Base-by-base conservation (phyloP, 805 yeast species). In the Monosporozyma yasuniensis region DNA sequence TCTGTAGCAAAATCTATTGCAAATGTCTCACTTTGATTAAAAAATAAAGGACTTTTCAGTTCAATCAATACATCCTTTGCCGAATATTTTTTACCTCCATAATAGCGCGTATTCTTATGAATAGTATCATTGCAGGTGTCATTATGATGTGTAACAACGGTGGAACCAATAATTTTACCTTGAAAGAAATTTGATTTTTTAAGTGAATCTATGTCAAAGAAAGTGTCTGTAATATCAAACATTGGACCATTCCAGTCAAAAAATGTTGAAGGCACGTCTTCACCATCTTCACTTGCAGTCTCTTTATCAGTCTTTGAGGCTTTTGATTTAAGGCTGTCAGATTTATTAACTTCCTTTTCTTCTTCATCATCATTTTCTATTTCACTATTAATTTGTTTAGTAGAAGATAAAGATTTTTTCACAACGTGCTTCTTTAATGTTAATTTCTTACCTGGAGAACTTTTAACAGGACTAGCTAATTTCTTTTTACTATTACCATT, bases 21-120 rank as follows among this genome's bases (percentile, higher is more conserved):
- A 49, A 55, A 66, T 28, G 56, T 56, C 51, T 66, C 70, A 44
- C 47, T 42, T 42, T 52, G 59, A 25, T 59, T 53, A 11, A 54
- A 47, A 47, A 49, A 63, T 42, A 66, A 42, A 10, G 57, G 50
- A 21, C 58, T 60, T 44, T 51, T 55, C 22, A 64, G 49, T 34
- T 50, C 49, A 18, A 61, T 56, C 3, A 39, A 21, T 39, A 21
- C 2, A 21, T 39, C 42, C 16, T 39, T 21, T 3, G 16, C 10
- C 7, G 22, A 8, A 8, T 7, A 18, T 35, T 11, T 35, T 35
- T 35, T 35, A 14, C 18, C 27, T 42, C 54, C 3, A 42, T 27
- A n/a, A 28, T 28, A 25, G 30, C 32, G 8, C 27, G 44, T 21
- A 37, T 8, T 2, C 38, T 47, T 14, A 34, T n/a, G 19, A 34